Evolutionary conservation across 805 yeast species (phyloP), one percentile per base, ranked within the genome.

Genomic region (Wickerhamiella shivajii): DNA sequence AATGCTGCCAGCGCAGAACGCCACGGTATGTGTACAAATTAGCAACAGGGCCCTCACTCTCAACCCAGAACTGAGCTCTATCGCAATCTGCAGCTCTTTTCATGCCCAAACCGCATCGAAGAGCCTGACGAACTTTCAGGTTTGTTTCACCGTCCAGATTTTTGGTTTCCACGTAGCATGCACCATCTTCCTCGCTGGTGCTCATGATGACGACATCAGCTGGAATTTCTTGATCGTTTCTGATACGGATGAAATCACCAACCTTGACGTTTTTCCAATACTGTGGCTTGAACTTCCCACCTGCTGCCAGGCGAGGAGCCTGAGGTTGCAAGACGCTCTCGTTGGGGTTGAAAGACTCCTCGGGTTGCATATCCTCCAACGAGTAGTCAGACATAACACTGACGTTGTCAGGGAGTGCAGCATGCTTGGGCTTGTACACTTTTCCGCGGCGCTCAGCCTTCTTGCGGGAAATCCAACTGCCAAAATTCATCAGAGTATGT

Each of bases 71-170:
- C 43, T 61, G 60, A 19, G 70, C 58, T 21, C 38, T 40, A 23
- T 44, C 47, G 29, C 47, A 43, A 37, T 67, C 63, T 37, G 68
- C 71, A 12, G 45, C 35, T 47, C 69, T 77, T 32, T 60, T 63
- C 33, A 78, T 58, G 44, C 77, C 85, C 17, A 57, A 52, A 2
- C 80, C 63, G 42, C 72, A 62, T 11, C 60, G 59, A 21, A 79
- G 49, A 5, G 77, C 60, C 19, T 59, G 60, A 39, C 73, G 68
- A 16, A 61, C 59, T 50, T 78, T 79, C 51, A 78, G 62, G 49
- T 74, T 78, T 3, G 87, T 75, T 53, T 78, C 92, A 41, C 83
- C 83, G 46, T 74, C 83, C 36, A 75, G 56, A 45, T 74, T 74
- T 43, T 74, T 71, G 1, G 83, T 74, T 44, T 74, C 92, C 20